phyloP scores from a whole-genome alignment of 495 filamentous ascomycete genomes.

The Usnea hakonensis region DNA sequence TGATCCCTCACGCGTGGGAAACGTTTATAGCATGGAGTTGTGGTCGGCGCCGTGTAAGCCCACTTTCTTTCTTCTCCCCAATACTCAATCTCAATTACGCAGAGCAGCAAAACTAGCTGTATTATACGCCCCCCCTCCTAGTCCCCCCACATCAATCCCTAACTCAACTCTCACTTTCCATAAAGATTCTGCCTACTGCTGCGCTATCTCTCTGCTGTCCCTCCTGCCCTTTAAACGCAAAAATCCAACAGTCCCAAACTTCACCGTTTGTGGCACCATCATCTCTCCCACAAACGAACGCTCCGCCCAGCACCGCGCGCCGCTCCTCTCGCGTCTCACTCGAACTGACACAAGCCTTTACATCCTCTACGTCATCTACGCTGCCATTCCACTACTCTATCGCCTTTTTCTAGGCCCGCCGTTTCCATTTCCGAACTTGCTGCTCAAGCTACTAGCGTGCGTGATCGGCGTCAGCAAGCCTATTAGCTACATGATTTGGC shows the following conservation, averaged over 20 bases:
- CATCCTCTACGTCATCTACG: conserved; percentile 12
- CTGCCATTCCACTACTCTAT: not conserved
- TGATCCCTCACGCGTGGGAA: conserved; percentile 8
- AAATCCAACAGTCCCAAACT: not conserved
- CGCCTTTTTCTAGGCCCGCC: not conserved
- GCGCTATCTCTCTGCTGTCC: conserved; percentile 10
- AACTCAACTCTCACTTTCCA: too few relatives aligned
- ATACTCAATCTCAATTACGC: too few relatives aligned
- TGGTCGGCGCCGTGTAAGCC: conserved; percentile 16
- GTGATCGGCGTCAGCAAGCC: not conserved
- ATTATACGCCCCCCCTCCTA: too few relatives aligned
- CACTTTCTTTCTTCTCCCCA: not conserved
- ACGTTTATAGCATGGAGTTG: conserved; percentile 9
- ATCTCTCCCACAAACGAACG: conserved; percentile 11
- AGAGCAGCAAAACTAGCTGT: too few relatives aligned
- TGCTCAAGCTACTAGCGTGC: not conserved
- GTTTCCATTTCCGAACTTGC: not conserved
- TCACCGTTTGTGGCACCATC: conserved; percentile 12
- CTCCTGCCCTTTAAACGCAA: conserved; percentile 6
- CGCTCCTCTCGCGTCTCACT: not conserved
- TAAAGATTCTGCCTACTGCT: conserved; percentile 10
- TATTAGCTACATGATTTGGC: not conserved
- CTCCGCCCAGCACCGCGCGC: not conserved
- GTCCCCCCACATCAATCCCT: too few relatives aligned
- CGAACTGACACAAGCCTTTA: conserved; percentile 2